Conservation (phyloP, 805 yeast genomes). For the Nakazawaea populi region DNA sequence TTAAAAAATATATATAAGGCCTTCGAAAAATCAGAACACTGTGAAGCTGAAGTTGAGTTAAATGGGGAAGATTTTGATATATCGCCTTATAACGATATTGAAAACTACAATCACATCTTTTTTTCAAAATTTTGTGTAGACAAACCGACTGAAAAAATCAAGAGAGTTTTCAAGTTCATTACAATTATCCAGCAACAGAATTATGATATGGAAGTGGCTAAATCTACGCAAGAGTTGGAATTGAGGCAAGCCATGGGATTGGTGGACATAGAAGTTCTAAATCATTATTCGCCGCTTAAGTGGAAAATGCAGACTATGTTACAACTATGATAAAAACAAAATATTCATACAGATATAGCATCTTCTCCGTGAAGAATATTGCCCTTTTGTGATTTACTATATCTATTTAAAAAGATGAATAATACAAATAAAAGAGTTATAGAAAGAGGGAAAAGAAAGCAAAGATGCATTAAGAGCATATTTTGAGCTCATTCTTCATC, state of each 20-base stretch:
- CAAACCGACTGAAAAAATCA: constrained; percentile 18
- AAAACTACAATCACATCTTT: constrained; percentile 21
- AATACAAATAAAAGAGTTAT: not conserved
- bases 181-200: constrained; percentile 21
- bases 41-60: constrained; percentile 11
- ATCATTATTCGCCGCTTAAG: constrained; percentile 12
- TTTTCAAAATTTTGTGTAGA: constrained; percentile 18
- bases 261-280: not conserved
- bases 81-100: constrained; percentile 14
- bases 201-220: constrained; percentile 15
- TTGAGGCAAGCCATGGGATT: constrained; percentile 1
- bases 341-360: no score
- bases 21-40: not conserved
- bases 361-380: not conserved
- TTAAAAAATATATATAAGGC: constrained; percentile 10
- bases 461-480: not conserved
- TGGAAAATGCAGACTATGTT: constrained; percentile 16
- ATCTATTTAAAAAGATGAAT: not conserved
- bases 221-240: constrained; percentile 3
- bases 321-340: constrained; percentile 4
- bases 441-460: not conserved
- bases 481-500: not conserved
- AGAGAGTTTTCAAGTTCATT: constrained; percentile 22
- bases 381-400: not conserved
- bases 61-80: constrained; percentile 10